Conservation (phyloP, 2,329 filamentous ascomycete genomes). For the Cladosporium sp. region DNA sequence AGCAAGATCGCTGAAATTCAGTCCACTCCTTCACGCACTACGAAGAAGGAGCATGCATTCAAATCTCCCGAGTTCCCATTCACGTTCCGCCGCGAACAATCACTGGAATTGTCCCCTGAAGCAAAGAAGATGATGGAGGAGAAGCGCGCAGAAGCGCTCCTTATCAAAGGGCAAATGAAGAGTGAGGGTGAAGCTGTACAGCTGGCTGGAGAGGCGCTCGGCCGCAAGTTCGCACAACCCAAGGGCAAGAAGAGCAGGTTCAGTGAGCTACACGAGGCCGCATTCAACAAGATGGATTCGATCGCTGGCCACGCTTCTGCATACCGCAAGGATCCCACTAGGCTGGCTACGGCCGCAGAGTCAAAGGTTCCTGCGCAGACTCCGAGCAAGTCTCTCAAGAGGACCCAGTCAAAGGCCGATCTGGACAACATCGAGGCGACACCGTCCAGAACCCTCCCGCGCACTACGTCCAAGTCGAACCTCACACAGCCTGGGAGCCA, state of each 20-base stretch:
- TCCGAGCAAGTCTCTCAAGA: conserved; percentile 45
- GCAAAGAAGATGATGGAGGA: conserved; percentile 60
- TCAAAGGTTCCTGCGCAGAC: conserved; percentile 41
- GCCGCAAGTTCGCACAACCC: conserved; percentile 72
- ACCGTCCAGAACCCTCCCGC: conserved; percentile 17
- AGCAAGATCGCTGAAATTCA: conserved; percentile 44
- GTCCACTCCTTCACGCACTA: conserved; percentile 56
- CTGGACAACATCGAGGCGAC: conserved; percentile 53
- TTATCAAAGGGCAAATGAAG: conserved; percentile 65
- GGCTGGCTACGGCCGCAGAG: conserved; percentile 8
- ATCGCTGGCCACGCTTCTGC: conserved; percentile 82
- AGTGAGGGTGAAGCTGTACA: conserved; percentile 54
- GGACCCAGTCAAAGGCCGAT: conserved; percentile 56
- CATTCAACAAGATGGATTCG: conserved; percentile 98
- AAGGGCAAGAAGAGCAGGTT: conserved; percentile 76
- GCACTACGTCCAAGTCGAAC: conserved; percentile 23
- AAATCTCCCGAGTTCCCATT: conserved; percentile 64
- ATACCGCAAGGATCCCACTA: conserved; percentile 54
- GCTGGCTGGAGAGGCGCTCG: conserved; percentile 37
- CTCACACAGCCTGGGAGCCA: too few relatives aligned
- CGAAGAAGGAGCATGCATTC: conserved; percentile 31
- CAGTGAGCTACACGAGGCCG: conserved; percentile 78
- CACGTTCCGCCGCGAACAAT: conserved; percentile 53
- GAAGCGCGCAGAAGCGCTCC: conserved; percentile 66
- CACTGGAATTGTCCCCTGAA: conserved; percentile 57